These are phyloP conservation scores for Cladobotryum protrusum DNA, from an alignment of 2,329 filamentous ascomycete genomes.

Conservation along the genomic window DNA sequence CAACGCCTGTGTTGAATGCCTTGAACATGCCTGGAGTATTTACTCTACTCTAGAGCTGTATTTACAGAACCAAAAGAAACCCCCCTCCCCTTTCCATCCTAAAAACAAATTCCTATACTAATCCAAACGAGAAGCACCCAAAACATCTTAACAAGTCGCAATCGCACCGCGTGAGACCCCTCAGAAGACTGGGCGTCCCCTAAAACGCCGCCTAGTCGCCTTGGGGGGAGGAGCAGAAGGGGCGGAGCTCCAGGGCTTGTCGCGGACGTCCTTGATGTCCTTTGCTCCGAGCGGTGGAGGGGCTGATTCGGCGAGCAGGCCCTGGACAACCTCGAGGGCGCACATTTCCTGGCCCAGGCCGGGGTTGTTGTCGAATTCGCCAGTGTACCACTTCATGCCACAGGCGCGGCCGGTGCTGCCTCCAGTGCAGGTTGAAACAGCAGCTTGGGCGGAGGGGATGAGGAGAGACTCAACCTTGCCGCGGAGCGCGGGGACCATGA, in stretches of 20 bases:
- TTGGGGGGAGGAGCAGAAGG: too few relatives aligned
- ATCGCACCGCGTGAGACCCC: background rate
- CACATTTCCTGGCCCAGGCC: constrained; percentile 61
- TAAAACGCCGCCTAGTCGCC: background rate
- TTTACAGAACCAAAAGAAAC: background rate
- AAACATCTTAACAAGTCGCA: background rate
- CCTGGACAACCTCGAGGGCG: constrained; percentile 57
- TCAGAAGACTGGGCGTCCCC: constrained; percentile 1
- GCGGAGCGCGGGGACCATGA: constrained; percentile 50
- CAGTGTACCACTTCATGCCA: constrained; percentile 57
- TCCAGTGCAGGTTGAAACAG: constrained; percentile 51
- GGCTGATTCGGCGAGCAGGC: constrained; percentile 42
- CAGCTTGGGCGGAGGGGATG: constrained; percentile 47
- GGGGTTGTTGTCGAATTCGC: constrained; percentile 46
- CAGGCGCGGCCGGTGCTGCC: constrained; percentile 47
- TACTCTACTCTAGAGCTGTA: background rate
- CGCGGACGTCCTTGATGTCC: constrained; percentile 41
- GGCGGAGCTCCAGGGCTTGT: constrained; percentile 16
- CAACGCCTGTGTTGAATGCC: background rate
- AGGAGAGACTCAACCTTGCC: constrained; percentile 43
- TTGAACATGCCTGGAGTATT: background rate
- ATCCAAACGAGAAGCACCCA: background rate
- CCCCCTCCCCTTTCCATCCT: too few relatives aligned
- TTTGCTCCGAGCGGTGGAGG: constrained; percentile 40
- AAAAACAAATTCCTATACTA: background rate